These are phyloP conservation scores for Populus hybrid DNA, from an alignment of 441 rosid species.

Conservation along the genomic window DNA sequence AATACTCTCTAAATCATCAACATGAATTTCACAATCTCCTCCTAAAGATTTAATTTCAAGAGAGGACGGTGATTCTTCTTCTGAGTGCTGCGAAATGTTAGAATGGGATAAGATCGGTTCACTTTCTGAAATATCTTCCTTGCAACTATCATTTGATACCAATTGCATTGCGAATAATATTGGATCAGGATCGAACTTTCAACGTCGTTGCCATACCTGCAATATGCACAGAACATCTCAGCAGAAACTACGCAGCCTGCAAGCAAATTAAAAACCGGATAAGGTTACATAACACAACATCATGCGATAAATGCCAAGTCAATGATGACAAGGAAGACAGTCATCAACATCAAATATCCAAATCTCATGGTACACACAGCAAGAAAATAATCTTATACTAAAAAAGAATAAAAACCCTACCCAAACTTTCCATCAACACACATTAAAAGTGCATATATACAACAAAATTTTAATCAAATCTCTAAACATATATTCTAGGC, in stretches of 20 bases:
- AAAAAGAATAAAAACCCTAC: background rate
- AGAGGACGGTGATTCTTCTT: slow-evolving; percentile 60
- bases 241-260: slow-evolving; percentile 34
- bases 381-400: background rate
- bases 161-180: slow-evolving; percentile 67
- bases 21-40: slow-evolving; percentile 39
- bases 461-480: background rate
- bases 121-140: slow-evolving; percentile 56
- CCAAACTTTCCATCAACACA: background rate
- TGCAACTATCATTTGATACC: slow-evolving; percentile 63
- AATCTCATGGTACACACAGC: background rate
- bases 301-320: background rate
- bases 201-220: slow-evolving; percentile 34
- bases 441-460: background rate
- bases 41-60: slow-evolving; percentile 62
- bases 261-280: slow-evolving; percentile 13
- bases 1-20: slow-evolving; percentile 48
- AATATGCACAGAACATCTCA: slow-evolving; percentile 37
- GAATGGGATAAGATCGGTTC: slow-evolving; percentile 58
- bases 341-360: background rate
- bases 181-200: slow-evolving; percentile 24
- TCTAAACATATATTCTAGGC: background rate
- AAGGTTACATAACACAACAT: background rate
- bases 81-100: slow-evolving; percentile 37
- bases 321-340: background rate